Percentiles rank a stretch among this genome's conserved stretches.
Conservation (phyloP, 1,139 yeast genomes). For the Schizosaccharomyces versatilis region DNA sequence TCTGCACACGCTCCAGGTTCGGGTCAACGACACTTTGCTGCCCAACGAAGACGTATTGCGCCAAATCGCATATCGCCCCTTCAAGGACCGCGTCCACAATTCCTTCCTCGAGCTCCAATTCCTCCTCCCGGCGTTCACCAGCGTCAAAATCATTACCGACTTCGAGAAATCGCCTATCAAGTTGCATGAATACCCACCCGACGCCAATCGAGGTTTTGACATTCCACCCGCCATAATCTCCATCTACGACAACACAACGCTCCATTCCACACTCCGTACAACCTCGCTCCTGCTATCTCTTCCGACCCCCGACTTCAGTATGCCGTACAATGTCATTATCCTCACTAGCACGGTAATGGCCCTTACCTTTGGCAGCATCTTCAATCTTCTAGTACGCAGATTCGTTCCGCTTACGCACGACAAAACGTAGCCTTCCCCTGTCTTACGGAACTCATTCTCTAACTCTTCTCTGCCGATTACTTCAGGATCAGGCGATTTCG, state of each 20-base stretch:
- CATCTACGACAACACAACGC: not conserved
- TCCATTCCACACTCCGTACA: conserved; percentile 27
- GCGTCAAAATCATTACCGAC: conserved; percentile 45
- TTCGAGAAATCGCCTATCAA: conserved; percentile 72
- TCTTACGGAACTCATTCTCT: too few relatives aligned
- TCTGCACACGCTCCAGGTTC: conserved; percentile 37
- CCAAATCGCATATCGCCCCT: conserved; percentile 46
- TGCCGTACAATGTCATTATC: conserved; percentile 96
- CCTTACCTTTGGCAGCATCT: conserved; percentile 66
- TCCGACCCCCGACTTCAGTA: conserved; percentile 94
- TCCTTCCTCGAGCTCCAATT: conserved; percentile 57
- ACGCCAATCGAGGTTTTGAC: conserved; percentile 94
- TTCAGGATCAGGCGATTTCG: too few relatives aligned
- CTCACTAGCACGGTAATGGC: conserved; percentile 88
- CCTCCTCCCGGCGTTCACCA: conserved; percentile 39
- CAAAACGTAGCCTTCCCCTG: too few relatives aligned
- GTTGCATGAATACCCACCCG: conserved; percentile 91
- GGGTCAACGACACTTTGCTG: conserved; percentile 1
- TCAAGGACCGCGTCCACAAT: conserved; percentile 60
- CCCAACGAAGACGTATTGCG: conserved; percentile 23
- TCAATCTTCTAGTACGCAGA: conserved; percentile 53
- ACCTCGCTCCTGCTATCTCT: conserved; percentile 63
- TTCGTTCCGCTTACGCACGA: conserved; percentile 35
- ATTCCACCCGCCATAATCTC: conserved; percentile 27
- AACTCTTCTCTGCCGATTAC: too few relatives aligned